A percentile compares a stretch with the other conserved stretches of the same genome.
Conservation (phyloP, 352 stramenopile genomes). For the Globisporangium barbulae region DNA sequence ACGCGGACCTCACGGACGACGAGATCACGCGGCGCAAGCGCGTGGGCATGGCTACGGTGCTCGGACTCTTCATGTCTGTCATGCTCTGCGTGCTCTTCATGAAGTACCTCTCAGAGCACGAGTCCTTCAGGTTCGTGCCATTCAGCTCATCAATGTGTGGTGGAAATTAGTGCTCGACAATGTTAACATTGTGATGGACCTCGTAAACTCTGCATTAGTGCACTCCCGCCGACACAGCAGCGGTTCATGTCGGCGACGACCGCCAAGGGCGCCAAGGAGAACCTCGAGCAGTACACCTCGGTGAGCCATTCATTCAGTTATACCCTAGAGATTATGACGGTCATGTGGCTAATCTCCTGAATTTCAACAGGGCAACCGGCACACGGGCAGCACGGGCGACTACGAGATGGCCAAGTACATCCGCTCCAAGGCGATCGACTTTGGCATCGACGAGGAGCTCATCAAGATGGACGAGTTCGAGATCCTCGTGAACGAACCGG, state of each 20-base stretch:
- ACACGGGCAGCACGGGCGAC: constrained; percentile 62
- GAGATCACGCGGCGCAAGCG: constrained; percentile 52
- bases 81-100: constrained; percentile 66
- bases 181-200: constrained; percentile 1
- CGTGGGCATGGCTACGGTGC: constrained; percentile 54
- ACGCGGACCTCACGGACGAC: constrained; percentile 41
- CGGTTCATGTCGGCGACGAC: constrained; percentile 77
- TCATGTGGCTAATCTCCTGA: neutral
- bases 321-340: neutral
- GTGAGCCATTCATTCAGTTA: constrained; percentile 20
- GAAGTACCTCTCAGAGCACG: constrained; percentile 55
- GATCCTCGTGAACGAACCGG: constrained; percentile 70
- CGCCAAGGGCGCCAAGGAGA: constrained; percentile 57
- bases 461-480: constrained; percentile 86
- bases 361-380: constrained; percentile 34
- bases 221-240: constrained; percentile 66
- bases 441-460: constrained; percentile 66
- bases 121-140: constrained; percentile 55
- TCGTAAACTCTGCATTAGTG: constrained; percentile 23
- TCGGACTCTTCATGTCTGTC: constrained; percentile 54
- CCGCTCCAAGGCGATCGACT: constrained; percentile 60
- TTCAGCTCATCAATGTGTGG: neutral
- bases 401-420: constrained; percentile 80
- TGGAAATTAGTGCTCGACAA: neutral
- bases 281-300: constrained; percentile 68